Conservation (phyloP, 352 stramenopile genomes). For the Pythium folliculosum region DNA sequence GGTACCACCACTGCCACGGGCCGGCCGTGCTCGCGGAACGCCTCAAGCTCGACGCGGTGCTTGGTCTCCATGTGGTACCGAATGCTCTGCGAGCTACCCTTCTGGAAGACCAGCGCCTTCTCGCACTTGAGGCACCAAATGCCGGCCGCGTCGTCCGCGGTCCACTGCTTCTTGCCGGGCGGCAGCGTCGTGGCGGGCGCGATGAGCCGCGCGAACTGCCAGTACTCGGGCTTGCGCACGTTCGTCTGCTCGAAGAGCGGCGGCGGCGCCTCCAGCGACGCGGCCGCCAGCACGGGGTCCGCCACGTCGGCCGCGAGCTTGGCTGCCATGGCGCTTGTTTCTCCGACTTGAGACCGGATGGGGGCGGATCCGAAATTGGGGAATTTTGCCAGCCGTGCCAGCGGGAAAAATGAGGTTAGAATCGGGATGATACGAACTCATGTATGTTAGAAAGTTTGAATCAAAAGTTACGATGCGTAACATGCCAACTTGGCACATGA, state of each 20-base stretch:
- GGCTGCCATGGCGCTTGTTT: too few species aligned
- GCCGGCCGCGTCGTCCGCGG: conserved; percentile 43
- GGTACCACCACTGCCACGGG: neutral
- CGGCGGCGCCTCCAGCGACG: conserved; percentile 23
- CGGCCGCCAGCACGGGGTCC: neutral
- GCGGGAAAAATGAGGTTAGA: neutral
- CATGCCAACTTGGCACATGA: too few species aligned
- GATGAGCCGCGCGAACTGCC: conserved; percentile 48
- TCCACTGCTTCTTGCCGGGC: conserved; percentile 46
- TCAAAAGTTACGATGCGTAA: too few species aligned
- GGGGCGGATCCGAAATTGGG: neutral
- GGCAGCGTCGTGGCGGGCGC: conserved; percentile 30
- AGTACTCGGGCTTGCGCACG: conserved; percentile 60
- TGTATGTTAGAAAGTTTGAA: too few species aligned
- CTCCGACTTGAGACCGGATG: too few species aligned
- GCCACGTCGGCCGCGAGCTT: neutral
- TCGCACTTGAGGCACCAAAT: conserved; percentile 53
- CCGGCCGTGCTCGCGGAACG: conserved; percentile 24
- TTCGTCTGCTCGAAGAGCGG: conserved; percentile 49
- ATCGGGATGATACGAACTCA: too few species aligned
- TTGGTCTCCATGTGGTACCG: conserved; percentile 67
- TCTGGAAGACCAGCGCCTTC: conserved; percentile 41
- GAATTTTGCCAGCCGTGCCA: neutral
- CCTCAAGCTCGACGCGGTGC: conserved; percentile 37
- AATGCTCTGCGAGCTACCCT: conserved; percentile 57